Evolutionary conservation across 116 monocot genomes (phyloP).

Genomic region (Iris pallida): DNA sequence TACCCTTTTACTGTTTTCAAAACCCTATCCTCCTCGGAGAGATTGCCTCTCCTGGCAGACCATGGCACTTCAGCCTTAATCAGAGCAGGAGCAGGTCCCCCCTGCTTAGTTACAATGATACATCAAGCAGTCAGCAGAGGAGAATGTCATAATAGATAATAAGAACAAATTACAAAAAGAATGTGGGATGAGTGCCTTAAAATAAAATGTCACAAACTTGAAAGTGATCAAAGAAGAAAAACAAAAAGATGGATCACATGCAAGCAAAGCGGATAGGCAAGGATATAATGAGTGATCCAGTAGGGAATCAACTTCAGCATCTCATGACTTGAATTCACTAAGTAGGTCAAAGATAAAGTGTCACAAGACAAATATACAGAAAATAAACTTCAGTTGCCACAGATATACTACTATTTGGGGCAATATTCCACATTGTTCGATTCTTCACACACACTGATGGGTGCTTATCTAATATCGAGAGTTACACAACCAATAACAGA

Average conservation of each 20-base stretch:
- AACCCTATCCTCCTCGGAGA: conserved; percentile 79
- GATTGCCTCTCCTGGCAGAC: conserved; percentile 61
- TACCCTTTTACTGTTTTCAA: conserved; percentile 96
- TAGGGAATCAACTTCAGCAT: too few species aligned
- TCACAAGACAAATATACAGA: too few species aligned
- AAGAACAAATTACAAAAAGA: background rate
- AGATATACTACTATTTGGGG: too few species aligned
- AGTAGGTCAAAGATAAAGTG: too few species aligned
- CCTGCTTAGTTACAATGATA: conserved; percentile 26
- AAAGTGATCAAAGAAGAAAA: background rate
- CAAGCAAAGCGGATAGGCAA: background rate
- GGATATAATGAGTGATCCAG: too few species aligned
- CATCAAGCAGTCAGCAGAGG: background rate
- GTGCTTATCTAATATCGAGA: too few species aligned
- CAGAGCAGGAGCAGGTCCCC: conserved; percentile 48
- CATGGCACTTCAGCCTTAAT: conserved; percentile 94
- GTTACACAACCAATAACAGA: too few species aligned
- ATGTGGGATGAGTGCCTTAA: background rate
- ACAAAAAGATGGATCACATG: background rate
- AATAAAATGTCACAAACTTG: background rate
- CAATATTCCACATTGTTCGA: too few species aligned
- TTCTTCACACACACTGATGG: too few species aligned
- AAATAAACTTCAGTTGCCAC: too few species aligned
- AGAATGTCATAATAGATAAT: conserved; percentile 1
- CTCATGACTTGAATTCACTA: too few species aligned